Evolutionary conservation across 805 yeast species (phyloP).

Genomic region (Lachancea waltii): DNA sequence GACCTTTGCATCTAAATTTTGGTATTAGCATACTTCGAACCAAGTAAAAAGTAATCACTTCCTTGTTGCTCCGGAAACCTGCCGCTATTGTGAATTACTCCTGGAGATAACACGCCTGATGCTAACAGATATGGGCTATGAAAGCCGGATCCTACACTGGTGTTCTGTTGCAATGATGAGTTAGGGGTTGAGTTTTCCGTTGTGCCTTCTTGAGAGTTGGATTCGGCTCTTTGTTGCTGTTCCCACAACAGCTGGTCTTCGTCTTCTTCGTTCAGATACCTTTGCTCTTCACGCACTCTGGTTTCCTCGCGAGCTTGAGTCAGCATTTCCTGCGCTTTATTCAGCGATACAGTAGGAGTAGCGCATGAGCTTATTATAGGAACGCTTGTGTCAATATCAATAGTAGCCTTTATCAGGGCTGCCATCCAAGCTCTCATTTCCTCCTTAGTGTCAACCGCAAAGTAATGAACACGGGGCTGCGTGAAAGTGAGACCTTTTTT

Average conservation of each 20-base stretch:
- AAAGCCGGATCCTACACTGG: slow-evolving; percentile 40
- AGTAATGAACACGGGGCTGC: slow-evolving; percentile 90
- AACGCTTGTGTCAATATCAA: slow-evolving; percentile 86
- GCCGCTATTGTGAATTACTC: slow-evolving; percentile 4
- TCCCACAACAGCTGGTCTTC: slow-evolving; percentile 30
- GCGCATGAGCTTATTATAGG: slow-evolving; percentile 90
- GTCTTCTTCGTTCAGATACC: slow-evolving; percentile 23
- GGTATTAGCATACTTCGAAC: slow-evolving; percentile 8
- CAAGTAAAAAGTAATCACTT: slow-evolving; percentile 11
- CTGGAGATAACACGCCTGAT: slow-evolving; percentile 52
- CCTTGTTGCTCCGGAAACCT: slow-evolving; percentile 4
- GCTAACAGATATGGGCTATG: slow-evolving; percentile 65
- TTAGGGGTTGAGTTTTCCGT: slow-evolving; percentile 8
- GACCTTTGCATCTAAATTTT: slow-evolving; percentile 8
- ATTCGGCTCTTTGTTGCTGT: slow-evolving; percentile 21
- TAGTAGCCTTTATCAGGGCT: slow-evolving; percentile 90
- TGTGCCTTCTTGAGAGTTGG: slow-evolving; percentile 8
- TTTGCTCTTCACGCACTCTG: slow-evolving; percentile 44
- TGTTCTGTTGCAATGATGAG: slow-evolving; percentile 12
- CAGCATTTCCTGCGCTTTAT: slow-evolving; percentile 79
- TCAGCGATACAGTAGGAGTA: slow-evolving; percentile 89
- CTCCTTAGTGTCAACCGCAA: slow-evolving; percentile 86
- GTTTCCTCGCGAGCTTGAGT: slow-evolving; percentile 78
- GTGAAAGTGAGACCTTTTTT: slow-evolving; percentile 93
- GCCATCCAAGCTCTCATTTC: slow-evolving; percentile 96